A percentile compares a stretch with the other conserved stretches of the same genome.
Conservation (phyloP, 768 basidiomycete genomes). For the Collybia sp. region DNA sequence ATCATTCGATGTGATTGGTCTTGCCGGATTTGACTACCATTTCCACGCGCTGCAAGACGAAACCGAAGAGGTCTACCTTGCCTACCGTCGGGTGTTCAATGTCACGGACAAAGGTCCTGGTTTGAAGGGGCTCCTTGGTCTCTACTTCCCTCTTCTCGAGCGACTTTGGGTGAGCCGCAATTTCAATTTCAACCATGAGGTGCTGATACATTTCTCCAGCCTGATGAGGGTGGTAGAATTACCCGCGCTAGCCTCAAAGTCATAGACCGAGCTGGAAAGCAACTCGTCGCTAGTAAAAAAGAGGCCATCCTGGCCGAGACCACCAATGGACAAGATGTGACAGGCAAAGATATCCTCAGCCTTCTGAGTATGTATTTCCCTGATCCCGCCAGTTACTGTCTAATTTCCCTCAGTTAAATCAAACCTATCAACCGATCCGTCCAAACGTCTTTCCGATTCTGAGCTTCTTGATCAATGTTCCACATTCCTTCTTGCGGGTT, state of each 20-base stretch:
- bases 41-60: conserved; percentile 47
- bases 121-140: conserved; percentile 32
- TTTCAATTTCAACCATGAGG: background rate
- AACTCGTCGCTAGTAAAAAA: conserved; percentile 40
- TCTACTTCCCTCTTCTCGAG: conserved; percentile 42
- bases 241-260: conserved; percentile 32
- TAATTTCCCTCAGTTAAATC: conserved; percentile 44
- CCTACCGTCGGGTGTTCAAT: conserved; percentile 46
- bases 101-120: conserved; percentile 42
- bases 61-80: conserved; percentile 40
- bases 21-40: conserved; percentile 50
- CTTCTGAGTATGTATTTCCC: conserved; percentile 35
- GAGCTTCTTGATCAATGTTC: conserved; percentile 61
- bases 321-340: conserved; percentile 18
- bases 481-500: conserved; percentile 63
- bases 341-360: conserved; percentile 44
- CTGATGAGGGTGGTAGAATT: conserved; percentile 31
- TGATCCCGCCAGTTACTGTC: background rate
- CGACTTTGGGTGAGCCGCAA: conserved; percentile 36
- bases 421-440: conserved; percentile 43
- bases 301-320: conserved; percentile 28
- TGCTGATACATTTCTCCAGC: conserved; percentile 23
- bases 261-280: conserved; percentile 35
- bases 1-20: conserved; percentile 60
- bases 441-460: conserved; percentile 48